Evolutionary conservation across 257 asterid genomes (phyloP), one percentile per base, ranked within the genome.

Genomic region (Capsicum pubescens): DNA sequence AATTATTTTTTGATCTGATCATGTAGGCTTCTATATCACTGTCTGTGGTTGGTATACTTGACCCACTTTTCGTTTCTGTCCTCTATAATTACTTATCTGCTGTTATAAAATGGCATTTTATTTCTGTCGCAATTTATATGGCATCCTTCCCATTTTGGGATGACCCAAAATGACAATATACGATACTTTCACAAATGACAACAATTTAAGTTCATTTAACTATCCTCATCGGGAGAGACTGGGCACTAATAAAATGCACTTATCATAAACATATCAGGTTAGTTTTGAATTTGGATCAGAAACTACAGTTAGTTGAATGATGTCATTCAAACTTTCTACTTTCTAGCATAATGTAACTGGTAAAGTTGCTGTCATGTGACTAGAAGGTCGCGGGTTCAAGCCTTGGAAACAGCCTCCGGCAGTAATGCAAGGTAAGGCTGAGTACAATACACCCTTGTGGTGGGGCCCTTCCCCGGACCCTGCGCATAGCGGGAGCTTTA

Each of bases 201-300:
- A 10, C 39, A 71, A 71, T n/a, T 48, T 17, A 71, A 17, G 58
- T 44, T 71, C 52, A 46, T 71, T 69, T n/a, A 71, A 46, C 36
- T 61, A 39, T 39, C 44, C 44, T 39, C 44, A 39, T 39, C 5
- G 59, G 48, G 59, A 71, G 57, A 44, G 69, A 21, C 21, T 71
- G 39, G n/a, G 39, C 46, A 48, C 44, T 74, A 7, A 50, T 50
- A 13, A 72, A 74, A 74, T 74, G 81, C 81, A 48, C 81, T 74
- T 74, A 13, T 42, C 57, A 21, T 19, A 50, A 50, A 12, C 59
- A 48, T 21, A 50, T 19, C 61, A 21, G 13, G 35, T 16, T 3
- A 19, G 21, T 21, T 50, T 26, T 50, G 44, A 50, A 12, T 72
- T 74, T 50, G 80, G 80, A 74, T 50, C 19, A 19, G 3, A 72